Evolutionary conservation across 805 yeast genomes (phyloP), one percentile per base, ranked within the genome.

Genomic region (Metschnikowia santaceciliae): DNA sequence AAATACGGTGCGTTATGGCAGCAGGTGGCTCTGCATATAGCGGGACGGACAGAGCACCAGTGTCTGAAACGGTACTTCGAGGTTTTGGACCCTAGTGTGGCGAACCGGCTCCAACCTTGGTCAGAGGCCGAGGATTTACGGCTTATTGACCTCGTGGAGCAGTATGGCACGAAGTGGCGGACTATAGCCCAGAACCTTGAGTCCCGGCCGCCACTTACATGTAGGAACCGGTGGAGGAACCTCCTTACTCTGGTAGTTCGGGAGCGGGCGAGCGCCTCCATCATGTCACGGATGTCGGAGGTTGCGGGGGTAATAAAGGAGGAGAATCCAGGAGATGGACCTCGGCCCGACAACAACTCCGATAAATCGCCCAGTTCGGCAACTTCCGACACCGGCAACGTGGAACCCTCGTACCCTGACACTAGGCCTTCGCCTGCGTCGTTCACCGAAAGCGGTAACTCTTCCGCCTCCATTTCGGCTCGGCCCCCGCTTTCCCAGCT

Each of bases 211-310:
- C 84, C 94, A 54, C 76, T 91, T 51, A 89, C 96, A 0, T 90
- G 97, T 65, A 75, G 98, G 54, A 91, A 91, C 68, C 76, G 97
- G 54, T 91, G 97, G 97, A 78, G 97, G 58, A 90, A 88, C 61
- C 79, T 89, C 33, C 85, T 86, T 51, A 86, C 91, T 1, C 83
- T 82, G 56, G 89, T 86, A 37, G 88, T 83, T 4, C 69, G 88
- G 63, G 84, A 84, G 32, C 77, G 79, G 56, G 90, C 91, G 0
- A 65, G 74, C 39, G 74, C 75, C 6, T 73, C 71, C 23, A 79
- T 87, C 42, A 76, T 76, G 59, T 67, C 68, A 49, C 89, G 86
- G 47, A 86, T 86, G 19, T 82, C 83, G 45, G 75, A 74, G 42
- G 57, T 43, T 13, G 51, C 54, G 11, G 52, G 42, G 13, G 32